Percentiles rank a stretch among this genome's conserved stretches.
Conservation (phyloP, 2,329 filamentous ascomycete species). For the Helotiales sp. region DNA sequence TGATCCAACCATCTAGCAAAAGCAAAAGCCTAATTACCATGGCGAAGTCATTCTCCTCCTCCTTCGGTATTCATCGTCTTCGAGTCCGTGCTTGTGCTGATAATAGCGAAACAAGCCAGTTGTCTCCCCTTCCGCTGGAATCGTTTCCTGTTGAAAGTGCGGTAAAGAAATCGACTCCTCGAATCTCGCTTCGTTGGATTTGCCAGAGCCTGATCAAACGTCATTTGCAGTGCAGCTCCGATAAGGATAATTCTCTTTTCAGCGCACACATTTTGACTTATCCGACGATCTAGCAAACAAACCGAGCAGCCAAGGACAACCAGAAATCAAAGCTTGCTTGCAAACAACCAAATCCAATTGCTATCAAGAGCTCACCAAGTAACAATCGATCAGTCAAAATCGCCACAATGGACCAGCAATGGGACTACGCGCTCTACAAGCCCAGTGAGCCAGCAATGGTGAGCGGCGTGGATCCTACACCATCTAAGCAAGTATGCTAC, state of each 20-base stretch:
- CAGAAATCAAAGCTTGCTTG: background rate
- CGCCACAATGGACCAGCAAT: background rate
- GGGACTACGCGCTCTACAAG: background rate
- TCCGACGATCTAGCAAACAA: background rate
- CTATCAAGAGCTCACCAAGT: too few relatives aligned
- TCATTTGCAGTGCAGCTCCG: background rate
- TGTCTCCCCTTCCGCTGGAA: too few relatives aligned
- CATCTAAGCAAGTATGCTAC: background rate
- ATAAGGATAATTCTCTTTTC: background rate
- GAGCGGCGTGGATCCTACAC: background rate
- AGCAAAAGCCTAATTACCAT: too few relatives aligned
- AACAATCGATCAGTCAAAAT: background rate
- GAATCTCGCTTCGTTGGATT: too few relatives aligned
- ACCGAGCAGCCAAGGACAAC: background rate
- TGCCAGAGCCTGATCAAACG: background rate
- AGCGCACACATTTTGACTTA: background rate
- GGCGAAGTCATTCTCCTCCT: too few relatives aligned
- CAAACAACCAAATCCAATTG: too few relatives aligned
- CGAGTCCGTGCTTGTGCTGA: too few relatives aligned
- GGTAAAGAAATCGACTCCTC: too few relatives aligned
- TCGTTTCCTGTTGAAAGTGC: too few relatives aligned
- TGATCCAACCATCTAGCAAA: too few relatives aligned
- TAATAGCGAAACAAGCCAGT: too few relatives aligned
- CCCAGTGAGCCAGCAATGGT: background rate
- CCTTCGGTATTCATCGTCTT: too few relatives aligned